Evolutionary conservation across 2,329 filamentous ascomycete species (phyloP), one percentile per base, ranked within the genome.

Genomic region (Colletotrichum sp.): DNA sequence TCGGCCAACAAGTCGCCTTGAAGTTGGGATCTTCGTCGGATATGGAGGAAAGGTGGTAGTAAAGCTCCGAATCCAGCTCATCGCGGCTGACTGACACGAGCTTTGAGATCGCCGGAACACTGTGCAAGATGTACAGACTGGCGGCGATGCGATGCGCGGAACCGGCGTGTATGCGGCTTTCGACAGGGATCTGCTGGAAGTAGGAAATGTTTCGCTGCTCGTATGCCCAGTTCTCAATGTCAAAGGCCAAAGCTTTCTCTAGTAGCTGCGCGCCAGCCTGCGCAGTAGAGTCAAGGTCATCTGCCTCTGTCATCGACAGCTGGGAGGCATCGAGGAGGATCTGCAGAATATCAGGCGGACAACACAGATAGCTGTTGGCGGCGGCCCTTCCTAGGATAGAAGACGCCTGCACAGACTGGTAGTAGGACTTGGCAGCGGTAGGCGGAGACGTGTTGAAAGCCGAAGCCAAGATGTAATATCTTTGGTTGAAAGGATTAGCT

Each of bases 1-100:
- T 86, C 0, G 89, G 88, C 89, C 88, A 91, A 1, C 87, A 85
- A 6, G 88, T 89, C 0, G 87, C 88, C 76, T 91, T 91, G 81
- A 90, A 87, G 24, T 90, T 85, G 2, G 84, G 83, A 59, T 91
- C 87, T 3, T 86, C 82, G 11, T 86, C 83, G 1, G 85, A 84
- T 4, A 91, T 85, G 51, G 80, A 81, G 0, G 85, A 84, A 5
- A 91, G 80, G 31, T 89, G 85, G 4, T 84, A 70, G 8, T 89
- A 83, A 2, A 90, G 82, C 29, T 89, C 87, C 4, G 82, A 75
- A 16, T 86, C 85, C 4, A 91, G 79, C 2, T 77, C 70, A 5
- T 82, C 80, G 6, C 75, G 78, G 34, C 82, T 73, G 13, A 80
- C 75, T 1, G 82, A 77, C 13, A 78, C 80, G 8, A 81, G 77